Percentiles rank a stretch among this genome's conserved stretches.
Evolutionary conservation across 768 basidiomycete species (phyloP).

Genomic region (Tylopilus sp.): DNA sequence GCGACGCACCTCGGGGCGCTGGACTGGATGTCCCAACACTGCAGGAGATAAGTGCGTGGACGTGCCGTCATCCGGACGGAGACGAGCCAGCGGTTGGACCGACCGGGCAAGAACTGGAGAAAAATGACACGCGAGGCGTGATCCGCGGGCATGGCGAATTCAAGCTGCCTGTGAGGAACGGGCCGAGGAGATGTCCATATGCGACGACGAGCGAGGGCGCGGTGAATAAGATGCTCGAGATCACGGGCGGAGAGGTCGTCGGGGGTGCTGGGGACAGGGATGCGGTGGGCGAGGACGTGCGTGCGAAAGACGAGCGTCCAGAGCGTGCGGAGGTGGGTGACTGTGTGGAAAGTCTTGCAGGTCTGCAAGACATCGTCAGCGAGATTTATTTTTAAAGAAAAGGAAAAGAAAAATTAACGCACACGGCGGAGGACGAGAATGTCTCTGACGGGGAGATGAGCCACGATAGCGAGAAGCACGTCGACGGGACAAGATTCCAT

Average conservation of each 20-base stretch:
- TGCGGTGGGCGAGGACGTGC: conserved; percentile 38
- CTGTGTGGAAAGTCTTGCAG: conserved; percentile 38
- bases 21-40: conserved; percentile 53
- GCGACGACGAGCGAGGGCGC: conserved; percentile 40
- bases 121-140: conserved; percentile 38
- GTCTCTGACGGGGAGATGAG: conserved; percentile 39
- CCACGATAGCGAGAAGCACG: conserved; percentile 39
- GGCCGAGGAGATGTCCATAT: conserved; percentile 51
- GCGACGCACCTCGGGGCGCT: conserved; percentile 42
- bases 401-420: conserved; percentile 1
- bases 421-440: conserved; percentile 49
- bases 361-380: conserved; percentile 46
- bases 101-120: conserved; percentile 45
- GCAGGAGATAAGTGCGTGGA: conserved; percentile 35
- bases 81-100: conserved; percentile 43
- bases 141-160: conserved; percentile 23
- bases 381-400: no score
- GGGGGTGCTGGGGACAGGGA: conserved; percentile 42
- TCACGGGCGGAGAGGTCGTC: conserved; percentile 37
- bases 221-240: conserved; percentile 41
- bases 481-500: background rate
- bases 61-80: conserved; percentile 35
- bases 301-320: conserved; percentile 46
- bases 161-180: conserved; percentile 21
- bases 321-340: conserved; percentile 46